Percentiles rank a stretch among this genome's conserved stretches.
Conservation (phyloP, 139 green algal genomes). For the Chlamydomonas incerta region DNA sequence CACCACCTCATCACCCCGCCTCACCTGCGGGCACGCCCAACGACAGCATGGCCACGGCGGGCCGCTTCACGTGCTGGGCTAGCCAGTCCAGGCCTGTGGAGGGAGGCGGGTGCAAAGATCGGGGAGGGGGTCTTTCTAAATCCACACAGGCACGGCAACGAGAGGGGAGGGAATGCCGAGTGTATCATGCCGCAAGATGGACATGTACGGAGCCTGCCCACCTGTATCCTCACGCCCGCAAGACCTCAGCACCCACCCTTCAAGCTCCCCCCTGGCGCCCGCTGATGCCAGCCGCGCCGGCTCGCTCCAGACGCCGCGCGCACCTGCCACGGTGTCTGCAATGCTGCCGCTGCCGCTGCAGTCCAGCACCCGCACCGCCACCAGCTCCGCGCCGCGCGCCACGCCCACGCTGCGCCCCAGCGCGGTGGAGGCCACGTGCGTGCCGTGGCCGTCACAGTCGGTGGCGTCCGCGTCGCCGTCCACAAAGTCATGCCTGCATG, state of each 20-base stretch:
- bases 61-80: slow-evolving; percentile 59
- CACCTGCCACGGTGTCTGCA: slow-evolving; percentile 71
- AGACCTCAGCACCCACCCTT: no score
- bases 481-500: slow-evolving; percentile 75
- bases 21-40: slow-evolving; percentile 70
- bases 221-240: no score
- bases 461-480: slow-evolving; percentile 59
- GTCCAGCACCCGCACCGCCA: slow-evolving; percentile 83
- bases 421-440: slow-evolving; percentile 76
- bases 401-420: slow-evolving; percentile 76
- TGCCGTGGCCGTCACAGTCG: slow-evolving; percentile 88
- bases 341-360: slow-evolving; percentile 76
- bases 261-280: no score
- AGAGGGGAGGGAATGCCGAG: no score
- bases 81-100: slow-evolving; percentile 80
- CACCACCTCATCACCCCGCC: background rate
- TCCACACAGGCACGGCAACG: no score
- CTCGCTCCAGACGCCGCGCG: no score
- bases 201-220: no score
- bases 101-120: background rate
- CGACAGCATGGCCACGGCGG: slow-evolving; percentile 77
- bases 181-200: no score
- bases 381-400: slow-evolving; percentile 76
- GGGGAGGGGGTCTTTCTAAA: no score
- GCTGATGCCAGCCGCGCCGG: no score